phyloP scores from a whole-genome alignment of 2,329 filamentous ascomycete species.

The Pseudohalonectria lignicola region DNA sequence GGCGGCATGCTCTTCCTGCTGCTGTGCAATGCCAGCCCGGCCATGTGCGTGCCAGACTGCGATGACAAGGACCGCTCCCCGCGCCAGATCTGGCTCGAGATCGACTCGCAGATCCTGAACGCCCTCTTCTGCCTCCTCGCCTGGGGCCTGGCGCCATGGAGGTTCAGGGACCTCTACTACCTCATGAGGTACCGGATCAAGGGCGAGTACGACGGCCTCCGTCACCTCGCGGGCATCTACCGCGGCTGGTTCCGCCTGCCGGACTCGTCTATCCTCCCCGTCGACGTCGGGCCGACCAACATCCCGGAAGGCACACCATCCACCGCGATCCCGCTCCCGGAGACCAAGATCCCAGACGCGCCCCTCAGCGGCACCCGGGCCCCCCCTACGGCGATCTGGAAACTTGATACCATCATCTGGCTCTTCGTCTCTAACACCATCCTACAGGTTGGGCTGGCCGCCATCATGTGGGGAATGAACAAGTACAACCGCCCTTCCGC shows the following conservation, averaged over 20 bases:
- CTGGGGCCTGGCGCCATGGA: conserved; percentile 76
- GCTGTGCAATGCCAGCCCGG: conserved; percentile 61
- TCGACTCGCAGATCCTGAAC: conserved; percentile 73
- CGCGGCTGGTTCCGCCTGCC: conserved; percentile 64
- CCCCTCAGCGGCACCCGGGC: conserved; percentile 65
- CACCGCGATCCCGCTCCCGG: conserved; percentile 49
- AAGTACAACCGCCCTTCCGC: conserved; percentile 64
- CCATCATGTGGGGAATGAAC: conserved; percentile 76
- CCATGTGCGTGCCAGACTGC: conserved; percentile 63
- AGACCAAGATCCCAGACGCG: conserved; percentile 48
- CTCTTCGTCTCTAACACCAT: conserved; percentile 70
- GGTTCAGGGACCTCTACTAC: conserved; percentile 70
- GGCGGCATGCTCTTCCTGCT: conserved; percentile 85
- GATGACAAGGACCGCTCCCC: conserved; percentile 59
- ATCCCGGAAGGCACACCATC: conserved; percentile 27
- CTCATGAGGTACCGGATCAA: conserved; percentile 52
- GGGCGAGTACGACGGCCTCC: conserved; percentile 43
- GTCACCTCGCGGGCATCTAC: conserved; percentile 64
- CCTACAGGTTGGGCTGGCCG: conserved; percentile 61
- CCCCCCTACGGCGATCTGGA: conserved; percentile 58
- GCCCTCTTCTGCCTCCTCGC: conserved; percentile 79
- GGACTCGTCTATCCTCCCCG: conserved; percentile 49
- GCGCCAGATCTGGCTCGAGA: conserved; percentile 76
- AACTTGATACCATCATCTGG: conserved; percentile 71
- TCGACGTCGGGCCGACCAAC: conserved; percentile 40